phyloP scores from a whole-genome alignment of 306 rosid genomes.

The Cucurbita moschata region DNA sequence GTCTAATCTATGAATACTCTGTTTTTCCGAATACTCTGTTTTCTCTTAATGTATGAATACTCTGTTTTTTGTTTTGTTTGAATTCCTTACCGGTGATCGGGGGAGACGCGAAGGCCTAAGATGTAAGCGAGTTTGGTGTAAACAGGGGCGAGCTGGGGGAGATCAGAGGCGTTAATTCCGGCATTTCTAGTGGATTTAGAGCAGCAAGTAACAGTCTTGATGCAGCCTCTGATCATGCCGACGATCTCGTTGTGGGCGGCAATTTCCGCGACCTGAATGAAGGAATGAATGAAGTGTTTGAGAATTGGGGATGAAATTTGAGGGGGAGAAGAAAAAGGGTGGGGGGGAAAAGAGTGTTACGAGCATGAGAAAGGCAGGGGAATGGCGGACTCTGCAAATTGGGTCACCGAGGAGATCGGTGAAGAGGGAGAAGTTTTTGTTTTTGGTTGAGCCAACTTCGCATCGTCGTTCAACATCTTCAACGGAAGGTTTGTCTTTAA shows the following conservation, averaged over 20 bases:
- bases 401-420: conserved; percentile 77
- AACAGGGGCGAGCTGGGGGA: conserved; percentile 20
- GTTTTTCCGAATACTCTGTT: too few species aligned
- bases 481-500: conserved; percentile 31
- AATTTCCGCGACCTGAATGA: conserved; percentile 48
- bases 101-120: conserved; percentile 65
- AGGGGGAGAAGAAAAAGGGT: neutral
- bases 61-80: too few species aligned
- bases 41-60: too few species aligned
- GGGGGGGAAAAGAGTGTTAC: conserved; percentile 15
- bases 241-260: conserved; percentile 30
- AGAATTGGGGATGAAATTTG: too few species aligned
- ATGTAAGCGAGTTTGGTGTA: conserved; percentile 54
- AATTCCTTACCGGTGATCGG: conserved; percentile 30
- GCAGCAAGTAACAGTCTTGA: conserved; percentile 61
- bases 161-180: conserved; percentile 4
- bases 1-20: too few species aligned
- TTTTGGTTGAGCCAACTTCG: conserved; percentile 37
- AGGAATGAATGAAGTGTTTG: too few species aligned
- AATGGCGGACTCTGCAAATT: conserved; percentile 71
- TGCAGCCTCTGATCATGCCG: conserved; percentile 74
- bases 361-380: conserved; percentile 79
- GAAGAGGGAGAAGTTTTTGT: conserved; percentile 44
- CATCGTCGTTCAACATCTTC: conserved; percentile 57
- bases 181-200: conserved; percentile 19